A percentile compares a stretch with the other conserved stretches of the same genome.
phyloP scores from a whole-genome alignment of 306 rosid genomes.

The Lablab purpureus region DNA sequence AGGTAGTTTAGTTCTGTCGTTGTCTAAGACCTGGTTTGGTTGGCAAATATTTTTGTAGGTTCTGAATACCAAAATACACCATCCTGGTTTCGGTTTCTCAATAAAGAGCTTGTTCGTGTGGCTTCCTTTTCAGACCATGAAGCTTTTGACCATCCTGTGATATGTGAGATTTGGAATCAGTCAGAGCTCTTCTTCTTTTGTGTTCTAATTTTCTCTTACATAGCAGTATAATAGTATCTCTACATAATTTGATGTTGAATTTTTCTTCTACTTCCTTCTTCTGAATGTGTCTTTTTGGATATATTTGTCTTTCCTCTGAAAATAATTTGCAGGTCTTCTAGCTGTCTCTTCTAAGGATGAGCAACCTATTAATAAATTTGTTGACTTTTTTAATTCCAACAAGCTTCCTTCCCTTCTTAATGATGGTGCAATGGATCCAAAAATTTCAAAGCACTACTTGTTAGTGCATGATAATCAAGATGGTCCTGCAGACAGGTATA shows the following conservation, averaged over 20 bases:
- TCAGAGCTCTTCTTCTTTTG: constrained; percentile 30
- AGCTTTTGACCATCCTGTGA: constrained; percentile 99
- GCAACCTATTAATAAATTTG: constrained; percentile 80
- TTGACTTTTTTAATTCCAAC: constrained; percentile 75
- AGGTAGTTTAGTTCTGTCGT: constrained; percentile 36
- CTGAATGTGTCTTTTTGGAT: constrained; percentile 22
- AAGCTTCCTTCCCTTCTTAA: constrained; percentile 89
- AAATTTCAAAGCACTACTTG: constrained; percentile 87
- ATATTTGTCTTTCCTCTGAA: constrained; percentile 35
- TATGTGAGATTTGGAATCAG: constrained; percentile 71
- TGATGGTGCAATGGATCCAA: constrained; percentile 94
- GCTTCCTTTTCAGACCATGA: constrained; percentile 97
- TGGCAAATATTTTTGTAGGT: constrained; percentile 59
- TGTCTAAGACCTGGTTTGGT: constrained; percentile 40
- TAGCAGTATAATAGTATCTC: constrained; percentile 1
- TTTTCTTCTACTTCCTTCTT: constrained; percentile 33
- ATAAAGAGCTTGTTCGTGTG: constrained; percentile 77
- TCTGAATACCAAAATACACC: constrained; percentile 70
- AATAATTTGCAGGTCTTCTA: constrained; percentile 76
- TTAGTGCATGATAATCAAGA: constrained; percentile 96
- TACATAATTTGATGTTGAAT: constrained; percentile 4
- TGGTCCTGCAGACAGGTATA: constrained; percentile 78
- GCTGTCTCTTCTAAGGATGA: constrained; percentile 96
- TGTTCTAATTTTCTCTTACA: constrained; percentile 31
- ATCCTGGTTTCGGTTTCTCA: constrained; percentile 87